Evolutionary conservation across 2,329 filamentous ascomycete species (phyloP).

Genomic region (Diaporthe sp.): DNA sequence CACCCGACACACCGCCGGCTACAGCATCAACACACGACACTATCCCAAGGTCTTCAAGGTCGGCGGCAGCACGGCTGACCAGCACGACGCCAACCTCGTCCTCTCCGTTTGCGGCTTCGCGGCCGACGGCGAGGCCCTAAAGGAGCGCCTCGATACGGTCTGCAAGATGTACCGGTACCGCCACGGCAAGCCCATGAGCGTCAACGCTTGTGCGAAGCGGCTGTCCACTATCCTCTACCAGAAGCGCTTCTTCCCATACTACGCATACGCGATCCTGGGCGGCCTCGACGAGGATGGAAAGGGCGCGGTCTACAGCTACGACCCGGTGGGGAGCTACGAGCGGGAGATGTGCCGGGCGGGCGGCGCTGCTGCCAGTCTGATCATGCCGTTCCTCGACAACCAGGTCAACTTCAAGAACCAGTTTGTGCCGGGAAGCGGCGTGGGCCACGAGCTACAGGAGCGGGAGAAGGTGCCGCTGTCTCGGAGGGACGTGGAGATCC

Average conservation of each 20-base stretch:
- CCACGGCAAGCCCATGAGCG: constrained; percentile 95
- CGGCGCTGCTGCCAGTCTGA: constrained; percentile 90
- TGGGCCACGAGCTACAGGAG: constrained; percentile 82
- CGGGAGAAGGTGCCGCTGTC: constrained; percentile 77
- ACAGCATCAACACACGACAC: constrained; percentile 98
- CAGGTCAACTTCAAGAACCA: constrained; percentile 99
- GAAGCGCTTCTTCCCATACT: constrained; percentile 99
- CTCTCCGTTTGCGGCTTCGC: constrained; percentile 96
- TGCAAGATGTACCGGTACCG: constrained; percentile 99
- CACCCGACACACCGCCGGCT: constrained; percentile 93
- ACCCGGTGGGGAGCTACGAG: constrained; percentile 98
- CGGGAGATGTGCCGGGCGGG: constrained; percentile 95
- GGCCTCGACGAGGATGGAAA: constrained; percentile 94
- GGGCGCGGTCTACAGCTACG: constrained; percentile 96
- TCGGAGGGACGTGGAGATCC: constrained; percentile 78
- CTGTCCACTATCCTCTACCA: constrained; percentile 95
- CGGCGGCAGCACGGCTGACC: constrained; percentile 87
- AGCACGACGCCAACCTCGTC: constrained; percentile 86
- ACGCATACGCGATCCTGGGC: constrained; percentile 92
- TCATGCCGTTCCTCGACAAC: constrained; percentile 99
- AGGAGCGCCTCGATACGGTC: constrained; percentile 91
- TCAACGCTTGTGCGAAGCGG: constrained; percentile 93
- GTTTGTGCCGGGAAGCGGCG: constrained; percentile 87
- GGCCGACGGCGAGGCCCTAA: constrained; percentile 92
- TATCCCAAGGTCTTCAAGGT: constrained; percentile 97